Percentiles rank a stretch among this genome's conserved stretches.
Conservation (phyloP, 2,329 filamentous ascomycete species). For the Karstenula rhodostoma region DNA sequence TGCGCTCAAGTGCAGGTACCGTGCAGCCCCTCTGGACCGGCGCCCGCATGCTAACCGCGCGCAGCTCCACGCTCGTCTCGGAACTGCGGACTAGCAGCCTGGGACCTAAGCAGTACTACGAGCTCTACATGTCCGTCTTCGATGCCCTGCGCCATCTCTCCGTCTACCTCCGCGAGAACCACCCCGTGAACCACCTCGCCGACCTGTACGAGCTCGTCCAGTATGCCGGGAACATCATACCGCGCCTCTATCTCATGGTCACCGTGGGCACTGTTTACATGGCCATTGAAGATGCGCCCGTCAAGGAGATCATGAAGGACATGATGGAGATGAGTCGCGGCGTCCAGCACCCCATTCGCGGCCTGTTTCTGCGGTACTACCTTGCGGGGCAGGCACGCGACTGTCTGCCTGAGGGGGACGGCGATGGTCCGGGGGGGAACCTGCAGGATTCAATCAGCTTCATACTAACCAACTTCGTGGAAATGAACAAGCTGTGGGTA, state of each 20-base stretch:
- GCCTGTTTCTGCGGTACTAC: slow-evolving; percentile 95
- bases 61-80: slow-evolving; percentile 95
- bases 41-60: slow-evolving; percentile 16
- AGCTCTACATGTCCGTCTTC: slow-evolving; percentile 99
- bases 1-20: slow-evolving; percentile 98
- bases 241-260: slow-evolving; percentile 97
- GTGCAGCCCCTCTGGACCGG: slow-evolving; percentile 2
- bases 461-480: slow-evolving; percentile 96
- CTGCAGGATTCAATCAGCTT: slow-evolving; percentile 98
- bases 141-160: slow-evolving; percentile 96
- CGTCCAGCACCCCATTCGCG: slow-evolving; percentile 95
- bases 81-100: slow-evolving; percentile 96
- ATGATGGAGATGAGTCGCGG: slow-evolving; percentile 99
- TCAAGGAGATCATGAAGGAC: slow-evolving; percentile 99
- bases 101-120: slow-evolving; percentile 99
- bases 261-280: slow-evolving; percentile 99
- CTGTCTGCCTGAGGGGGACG: slow-evolving; percentile 78
- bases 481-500: slow-evolving; percentile 99
- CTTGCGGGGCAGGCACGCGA: slow-evolving; percentile 94
- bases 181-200: slow-evolving; percentile 96
- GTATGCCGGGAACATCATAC: slow-evolving; percentile 97
- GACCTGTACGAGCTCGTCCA: slow-evolving; percentile 98
- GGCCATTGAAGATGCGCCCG: slow-evolving; percentile 95
- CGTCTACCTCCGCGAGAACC: slow-evolving; percentile 94
- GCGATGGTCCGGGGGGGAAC: slow-evolving; percentile 94